Conservation (phyloP, 2,329 filamentous ascomycete species). For the Pseudogymnoascus sp. region DNA sequence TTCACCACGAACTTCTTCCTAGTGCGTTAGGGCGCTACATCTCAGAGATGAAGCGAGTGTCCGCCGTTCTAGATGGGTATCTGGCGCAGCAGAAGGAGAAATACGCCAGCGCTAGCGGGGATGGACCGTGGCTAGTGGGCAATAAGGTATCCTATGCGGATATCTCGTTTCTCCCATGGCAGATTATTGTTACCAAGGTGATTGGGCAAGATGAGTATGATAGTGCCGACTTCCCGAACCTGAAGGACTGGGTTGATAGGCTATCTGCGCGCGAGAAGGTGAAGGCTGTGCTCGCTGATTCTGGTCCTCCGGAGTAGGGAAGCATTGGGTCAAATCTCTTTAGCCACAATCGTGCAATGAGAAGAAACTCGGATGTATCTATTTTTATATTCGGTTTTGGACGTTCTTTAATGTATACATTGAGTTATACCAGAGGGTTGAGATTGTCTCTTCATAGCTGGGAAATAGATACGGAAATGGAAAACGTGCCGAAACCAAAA, state of each 20-base stretch:
- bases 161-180: not conserved
- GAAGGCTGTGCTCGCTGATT: not conserved
- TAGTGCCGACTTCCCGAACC: not conserved
- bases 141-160: not conserved
- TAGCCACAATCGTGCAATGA: not conserved
- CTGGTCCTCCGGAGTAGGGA: not conserved
- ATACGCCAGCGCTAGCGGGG: not conserved
- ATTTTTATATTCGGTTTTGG: not conserved
- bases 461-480: no score
- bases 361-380: not conserved
- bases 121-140: not conserved
- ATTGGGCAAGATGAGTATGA: not conserved
- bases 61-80: constrained; percentile 30
- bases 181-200: not conserved
- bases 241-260: not conserved
- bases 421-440: no score
- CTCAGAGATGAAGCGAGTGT: constrained; percentile 32
- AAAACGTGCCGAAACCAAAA: no score
- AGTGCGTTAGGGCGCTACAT: constrained; percentile 38
- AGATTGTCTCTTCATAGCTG: no score
- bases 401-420: no score
- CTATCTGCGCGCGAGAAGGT: not conserved
- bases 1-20: constrained; percentile 33
- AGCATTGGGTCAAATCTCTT: not conserved
- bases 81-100: not conserved